A percentile compares a stretch with the other conserved stretches of the same genome.
These are phyloP conservation scores for Pezicula radicicola DNA, from an alignment of 2,329 filamentous ascomycete genomes.

Conservation along the genomic window DNA sequence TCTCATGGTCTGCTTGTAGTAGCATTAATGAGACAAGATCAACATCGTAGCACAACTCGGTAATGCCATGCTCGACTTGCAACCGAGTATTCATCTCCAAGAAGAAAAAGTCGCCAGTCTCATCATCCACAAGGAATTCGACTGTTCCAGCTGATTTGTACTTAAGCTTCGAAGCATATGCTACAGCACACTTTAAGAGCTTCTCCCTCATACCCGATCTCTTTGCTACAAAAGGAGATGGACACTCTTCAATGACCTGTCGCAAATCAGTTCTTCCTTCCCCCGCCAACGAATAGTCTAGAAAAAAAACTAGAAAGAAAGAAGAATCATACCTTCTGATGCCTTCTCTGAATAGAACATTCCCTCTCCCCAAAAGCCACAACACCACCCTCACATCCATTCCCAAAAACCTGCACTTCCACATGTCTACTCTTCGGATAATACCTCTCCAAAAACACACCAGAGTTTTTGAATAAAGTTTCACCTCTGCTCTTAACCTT, in stretches of 20 bases:
- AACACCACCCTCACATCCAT: slow-evolving; percentile 34
- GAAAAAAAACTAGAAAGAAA: neutral
- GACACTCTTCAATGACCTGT: slow-evolving; percentile 23
- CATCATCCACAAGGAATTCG: slow-evolving; percentile 54
- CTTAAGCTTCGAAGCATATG: slow-evolving; percentile 37
- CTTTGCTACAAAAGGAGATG: slow-evolving; percentile 53
- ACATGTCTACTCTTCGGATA: slow-evolving; percentile 38
- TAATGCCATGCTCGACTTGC: slow-evolving; percentile 43
- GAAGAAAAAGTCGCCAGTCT: slow-evolving; percentile 41
- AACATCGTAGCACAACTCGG: slow-evolving; percentile 39
- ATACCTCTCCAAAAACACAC: slow-evolving; percentile 47
- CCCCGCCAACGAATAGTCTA: neutral
- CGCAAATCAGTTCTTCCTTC: neutral
- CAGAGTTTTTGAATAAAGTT: slow-evolving; percentile 47
- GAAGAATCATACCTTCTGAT: slow-evolving; percentile 40
- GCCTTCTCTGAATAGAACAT: slow-evolving; percentile 43
- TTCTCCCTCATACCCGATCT: slow-evolving; percentile 24
- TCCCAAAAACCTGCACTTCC: slow-evolving; percentile 44
- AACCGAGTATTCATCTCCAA: slow-evolving; percentile 46
- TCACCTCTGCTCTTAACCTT: slow-evolving; percentile 34
- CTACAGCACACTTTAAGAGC: slow-evolving; percentile 38
- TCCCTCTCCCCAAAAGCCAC: slow-evolving; percentile 40
- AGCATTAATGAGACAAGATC: slow-evolving; percentile 34
- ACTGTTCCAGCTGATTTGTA: slow-evolving; percentile 59
- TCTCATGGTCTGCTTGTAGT: slow-evolving; percentile 13